Evolutionary conservation across 2,329 filamentous ascomycete species (phyloP).

Genomic region (Incumbomyces delicatus): DNA sequence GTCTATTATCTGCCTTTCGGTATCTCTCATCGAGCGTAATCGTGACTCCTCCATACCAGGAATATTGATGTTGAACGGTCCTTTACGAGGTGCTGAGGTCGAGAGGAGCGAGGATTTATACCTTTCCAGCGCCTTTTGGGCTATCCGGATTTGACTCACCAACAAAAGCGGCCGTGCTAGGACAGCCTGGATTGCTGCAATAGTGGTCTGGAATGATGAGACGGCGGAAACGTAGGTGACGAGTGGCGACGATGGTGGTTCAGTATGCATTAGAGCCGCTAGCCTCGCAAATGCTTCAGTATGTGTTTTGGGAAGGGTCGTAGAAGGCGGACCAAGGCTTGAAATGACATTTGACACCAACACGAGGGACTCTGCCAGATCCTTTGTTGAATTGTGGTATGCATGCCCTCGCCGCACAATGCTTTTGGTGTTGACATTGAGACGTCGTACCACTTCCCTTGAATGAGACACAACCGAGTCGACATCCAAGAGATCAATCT

Average conservation of each 20-base stretch:
- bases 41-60: constrained; percentile 69
- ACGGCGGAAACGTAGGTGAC: constrained; percentile 65
- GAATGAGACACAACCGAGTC: constrained; percentile 89
- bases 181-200: constrained; percentile 68
- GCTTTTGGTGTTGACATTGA: constrained; percentile 74
- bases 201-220: constrained; percentile 71
- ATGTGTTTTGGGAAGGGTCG: constrained; percentile 60
- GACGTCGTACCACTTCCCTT: constrained; percentile 74
- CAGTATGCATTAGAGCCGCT: constrained; percentile 51
- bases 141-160: constrained; percentile 63
- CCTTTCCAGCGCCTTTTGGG: constrained; percentile 68
- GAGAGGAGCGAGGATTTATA: constrained; percentile 66
- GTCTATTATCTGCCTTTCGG: constrained; percentile 66
- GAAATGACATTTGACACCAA: constrained; percentile 39
- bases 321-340: constrained; percentile 36
- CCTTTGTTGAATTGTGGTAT: constrained; percentile 53
- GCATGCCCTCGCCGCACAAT: constrained; percentile 71
- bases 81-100: constrained; percentile 35
- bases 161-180: constrained; percentile 70
- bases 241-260: constrained; percentile 60
- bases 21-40: constrained; percentile 70
- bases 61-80: constrained; percentile 34
- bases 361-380: constrained; percentile 33
- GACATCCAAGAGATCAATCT: constrained; percentile 63
- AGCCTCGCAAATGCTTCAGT: constrained; percentile 64